A percentile compares a stretch with the other conserved stretches of the same genome.
phyloP scores from a whole-genome alignment of 208 protist genomes.

The Paratrypanosoma confusum region DNA sequence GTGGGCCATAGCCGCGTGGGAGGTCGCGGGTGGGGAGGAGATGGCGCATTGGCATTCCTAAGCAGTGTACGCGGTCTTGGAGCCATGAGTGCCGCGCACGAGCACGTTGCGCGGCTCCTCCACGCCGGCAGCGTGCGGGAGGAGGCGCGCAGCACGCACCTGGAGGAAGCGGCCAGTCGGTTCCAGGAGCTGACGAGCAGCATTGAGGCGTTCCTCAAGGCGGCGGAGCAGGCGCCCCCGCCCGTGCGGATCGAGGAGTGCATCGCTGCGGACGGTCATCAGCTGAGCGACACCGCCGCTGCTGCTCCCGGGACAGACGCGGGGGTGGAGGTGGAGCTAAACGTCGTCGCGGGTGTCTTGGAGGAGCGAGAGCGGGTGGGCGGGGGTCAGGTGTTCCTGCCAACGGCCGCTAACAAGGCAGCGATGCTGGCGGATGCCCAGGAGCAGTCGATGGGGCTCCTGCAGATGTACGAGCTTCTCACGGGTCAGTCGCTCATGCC shows the following conservation, averaged over 20 bases:
- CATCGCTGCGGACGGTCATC: background rate
- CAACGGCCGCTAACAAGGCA: conserved; percentile 28
- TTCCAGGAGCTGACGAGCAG: conserved; percentile 26
- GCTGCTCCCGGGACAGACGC: background rate
- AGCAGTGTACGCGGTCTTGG: too few species aligned
- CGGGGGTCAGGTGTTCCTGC: conserved; percentile 29
- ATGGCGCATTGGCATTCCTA: too few species aligned
- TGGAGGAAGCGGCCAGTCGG: conserved; percentile 11
- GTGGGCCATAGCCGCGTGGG: too few species aligned
- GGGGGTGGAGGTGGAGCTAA: conserved; percentile 47
- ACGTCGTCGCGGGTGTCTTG: conserved; percentile 73
- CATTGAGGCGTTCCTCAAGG: conserved; percentile 45
- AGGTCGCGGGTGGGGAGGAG: too few species aligned
- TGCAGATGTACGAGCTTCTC: conserved; percentile 43
- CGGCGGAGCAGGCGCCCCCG: conserved; percentile 22
- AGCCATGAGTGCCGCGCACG: too few species aligned
- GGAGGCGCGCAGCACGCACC: too few species aligned
- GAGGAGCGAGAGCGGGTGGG: conserved; percentile 17
- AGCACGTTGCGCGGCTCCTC: too few species aligned
- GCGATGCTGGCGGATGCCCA: conserved; percentile 33
- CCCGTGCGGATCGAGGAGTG: conserved; percentile 42
- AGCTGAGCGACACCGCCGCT: background rate
- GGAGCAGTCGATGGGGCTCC: conserved; percentile 66
- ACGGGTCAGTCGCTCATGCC: background rate
- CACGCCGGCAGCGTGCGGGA: too few species aligned